A percentile compares a stretch with the other conserved stretches of the same genome.
These are phyloP conservation scores for Penicillium frequentans DNA, from an alignment of 2,329 filamentous ascomycete genomes.

Conservation along the genomic window DNA sequence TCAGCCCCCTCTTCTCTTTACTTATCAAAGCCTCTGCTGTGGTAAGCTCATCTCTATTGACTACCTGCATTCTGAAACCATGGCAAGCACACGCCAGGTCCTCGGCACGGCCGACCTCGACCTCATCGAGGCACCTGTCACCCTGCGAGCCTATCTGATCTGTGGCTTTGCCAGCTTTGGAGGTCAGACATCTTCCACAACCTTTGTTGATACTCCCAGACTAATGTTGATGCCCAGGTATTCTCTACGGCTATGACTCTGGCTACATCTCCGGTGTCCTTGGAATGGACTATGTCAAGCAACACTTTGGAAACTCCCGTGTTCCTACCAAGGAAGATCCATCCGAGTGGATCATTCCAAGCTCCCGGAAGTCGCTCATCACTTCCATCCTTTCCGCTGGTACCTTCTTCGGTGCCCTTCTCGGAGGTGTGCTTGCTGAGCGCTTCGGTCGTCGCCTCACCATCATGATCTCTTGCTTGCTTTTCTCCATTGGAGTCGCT, in stretches of 20 bases:
- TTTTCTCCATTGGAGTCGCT: conserved; percentile 69
- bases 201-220: too few species aligned
- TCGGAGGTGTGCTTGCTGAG: conserved; percentile 75
- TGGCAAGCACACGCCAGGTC: conserved; percentile 11
- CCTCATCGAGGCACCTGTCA: conserved; percentile 67
- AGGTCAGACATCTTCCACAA: conserved; percentile 28
- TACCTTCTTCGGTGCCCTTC: conserved; percentile 75
- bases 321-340: conserved; percentile 31
- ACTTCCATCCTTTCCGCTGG: conserved; percentile 74
- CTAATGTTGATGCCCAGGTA: conserved; percentile 3
- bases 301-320: conserved; percentile 33
- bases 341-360: conserved; percentile 44
- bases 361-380: conserved; percentile 60
- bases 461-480: conserved; percentile 65
- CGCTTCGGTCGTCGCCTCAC: conserved; percentile 64
- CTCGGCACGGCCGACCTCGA: conserved; percentile 51
- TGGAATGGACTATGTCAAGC: conserved; percentile 51
- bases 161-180: conserved; percentile 71
- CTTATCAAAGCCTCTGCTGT: not conserved
- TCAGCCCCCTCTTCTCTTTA: not conserved
- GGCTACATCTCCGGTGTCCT: conserved; percentile 57
- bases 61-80: not conserved
- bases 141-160: conserved; percentile 67
- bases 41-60: not conserved
- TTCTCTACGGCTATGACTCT: conserved; percentile 49